phyloP scores from a whole-genome alignment of 2,329 filamentous ascomycete genomes.

The Colletotrichum scovillei region DNA sequence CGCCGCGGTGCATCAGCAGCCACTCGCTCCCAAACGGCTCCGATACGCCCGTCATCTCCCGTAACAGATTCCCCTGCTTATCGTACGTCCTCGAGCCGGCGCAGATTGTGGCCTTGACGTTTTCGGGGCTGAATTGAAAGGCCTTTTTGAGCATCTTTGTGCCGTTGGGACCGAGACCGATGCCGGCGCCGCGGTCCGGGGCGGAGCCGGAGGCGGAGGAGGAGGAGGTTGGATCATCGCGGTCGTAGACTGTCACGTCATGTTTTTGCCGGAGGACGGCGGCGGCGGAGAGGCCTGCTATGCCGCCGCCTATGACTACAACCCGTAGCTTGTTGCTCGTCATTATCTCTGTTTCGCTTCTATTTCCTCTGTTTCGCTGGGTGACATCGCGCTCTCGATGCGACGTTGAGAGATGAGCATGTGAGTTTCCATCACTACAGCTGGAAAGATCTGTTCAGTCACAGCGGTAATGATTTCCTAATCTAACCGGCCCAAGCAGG shows the following conservation, averaged over 20 bases:
- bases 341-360: background rate
- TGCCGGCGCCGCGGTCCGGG: conserved; percentile 23
- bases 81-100: conserved; percentile 25
- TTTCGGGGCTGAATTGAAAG: conserved; percentile 8
- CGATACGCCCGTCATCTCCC: conserved; percentile 26
- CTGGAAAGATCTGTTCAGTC: too few relatives aligned
- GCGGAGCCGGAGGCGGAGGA: background rate
- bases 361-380: background rate
- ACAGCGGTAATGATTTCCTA: background rate
- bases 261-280: conserved; percentile 28
- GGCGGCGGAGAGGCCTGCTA: conserved; percentile 24
- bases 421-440: too few relatives aligned
- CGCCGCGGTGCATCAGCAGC: conserved; percentile 21
- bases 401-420: too few relatives aligned
- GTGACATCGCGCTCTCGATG: too few relatives aligned
- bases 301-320: conserved; percentile 25
- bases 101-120: conserved; percentile 18
- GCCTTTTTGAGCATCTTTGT: conserved; percentile 30
- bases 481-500: too few relatives aligned
- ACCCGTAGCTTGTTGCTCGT: conserved; percentile 14
- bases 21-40: conserved; percentile 32
- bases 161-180: conserved; percentile 29
- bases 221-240: background rate
- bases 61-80: conserved; percentile 22
- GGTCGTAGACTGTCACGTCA: conserved; percentile 24